Evolutionary conservation across 192 early-diverging fungal genomes (phyloP), one percentile per base, ranked within the genome.

Genomic region (Coemansia sp.): DNA sequence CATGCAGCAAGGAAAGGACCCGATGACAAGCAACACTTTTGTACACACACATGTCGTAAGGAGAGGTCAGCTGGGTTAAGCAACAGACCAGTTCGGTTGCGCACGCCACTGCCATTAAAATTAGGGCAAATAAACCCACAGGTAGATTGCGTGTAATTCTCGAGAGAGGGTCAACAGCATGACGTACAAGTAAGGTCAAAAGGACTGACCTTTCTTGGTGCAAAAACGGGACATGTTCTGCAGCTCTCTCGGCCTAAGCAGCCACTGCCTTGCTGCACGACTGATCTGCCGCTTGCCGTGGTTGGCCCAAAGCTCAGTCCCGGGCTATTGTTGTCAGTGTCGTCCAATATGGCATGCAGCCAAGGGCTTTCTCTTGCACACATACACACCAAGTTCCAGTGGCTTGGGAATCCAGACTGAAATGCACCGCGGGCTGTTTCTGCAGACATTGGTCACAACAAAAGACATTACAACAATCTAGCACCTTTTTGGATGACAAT

Each of bases 381-480:
- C 19, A 43, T 4, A 16, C 42, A 43, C 13, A 16, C 14, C 11
- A 16, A 16, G 21, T 10, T 30, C 6, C 32, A 17, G 55, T 33
- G 55, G 55, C 55, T 58, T 58, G 55, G 55, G 55, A 14, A 30
- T 30, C 11, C 52, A 55, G 52, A 28, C 26, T 16, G 52, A 32
- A 55, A 55, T 55, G 28, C 52, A 49, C 50, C 23, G 23, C 11
- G 26, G 21, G 10, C 23, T 52, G 28, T 58, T 7, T 30, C 55
- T 58, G 32, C 55, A 30, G 16, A 30, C 17, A 30, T 14, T 7
- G 30, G 55, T 23, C 47, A 49, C 21, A 49, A 58, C 55, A 58
- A 58, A 35, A 58, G 55, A 17, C 55, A 58, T 58, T 58, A 58
- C 55, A 58, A 58, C 55, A 58, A 58, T 58, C 30, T 32, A 16